Evolutionary conservation across 2,329 filamentous ascomycete species (phyloP).

Genomic region (Diaporthe aspalathi): DNA sequence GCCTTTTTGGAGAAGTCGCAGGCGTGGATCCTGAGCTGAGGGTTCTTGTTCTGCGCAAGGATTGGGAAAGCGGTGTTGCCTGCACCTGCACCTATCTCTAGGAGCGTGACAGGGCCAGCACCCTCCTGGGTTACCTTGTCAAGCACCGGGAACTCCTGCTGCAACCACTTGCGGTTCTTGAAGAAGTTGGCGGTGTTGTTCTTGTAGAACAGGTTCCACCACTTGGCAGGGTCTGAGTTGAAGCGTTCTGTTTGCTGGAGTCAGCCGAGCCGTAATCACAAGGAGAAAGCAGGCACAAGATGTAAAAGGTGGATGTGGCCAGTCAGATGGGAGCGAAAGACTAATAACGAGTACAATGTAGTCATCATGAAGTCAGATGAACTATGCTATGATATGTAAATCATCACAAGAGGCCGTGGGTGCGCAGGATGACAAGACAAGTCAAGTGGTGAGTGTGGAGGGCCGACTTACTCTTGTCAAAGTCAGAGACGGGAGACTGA

Average conservation of each 20-base stretch:
- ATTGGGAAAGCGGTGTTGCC: slow-evolving; percentile 98
- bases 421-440: not conserved
- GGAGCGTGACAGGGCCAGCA: slow-evolving; percentile 75
- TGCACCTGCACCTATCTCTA: slow-evolving; percentile 95
- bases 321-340: slow-evolving; percentile 83
- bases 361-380: slow-evolving; percentile 78
- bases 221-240: slow-evolving; percentile 90
- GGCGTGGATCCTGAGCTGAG: slow-evolving; percentile 84
- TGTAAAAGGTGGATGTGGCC: slow-evolving; percentile 43
- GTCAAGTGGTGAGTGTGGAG: not conserved
- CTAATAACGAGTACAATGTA: slow-evolving; percentile 64
- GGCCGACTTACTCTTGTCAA: slow-evolving; percentile 79
- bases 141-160: slow-evolving; percentile 95
- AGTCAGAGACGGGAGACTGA: slow-evolving; percentile 87
- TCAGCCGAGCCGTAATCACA: slow-evolving; percentile 51
- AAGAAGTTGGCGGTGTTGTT: slow-evolving; percentile 98
- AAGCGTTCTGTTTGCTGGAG: slow-evolving; percentile 72
- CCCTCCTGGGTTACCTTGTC: slow-evolving; percentile 77
- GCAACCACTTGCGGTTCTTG: slow-evolving; percentile 97
- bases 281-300: slow-evolving; percentile 30
- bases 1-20: slow-evolving; percentile 97
- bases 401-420: slow-evolving; percentile 51
- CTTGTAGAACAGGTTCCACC: slow-evolving; percentile 99
- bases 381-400: slow-evolving; percentile 75
- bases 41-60: slow-evolving; percentile 84